phyloP scores from a whole-genome alignment of 306 rosid species.

The Cicer judaicum region DNA sequence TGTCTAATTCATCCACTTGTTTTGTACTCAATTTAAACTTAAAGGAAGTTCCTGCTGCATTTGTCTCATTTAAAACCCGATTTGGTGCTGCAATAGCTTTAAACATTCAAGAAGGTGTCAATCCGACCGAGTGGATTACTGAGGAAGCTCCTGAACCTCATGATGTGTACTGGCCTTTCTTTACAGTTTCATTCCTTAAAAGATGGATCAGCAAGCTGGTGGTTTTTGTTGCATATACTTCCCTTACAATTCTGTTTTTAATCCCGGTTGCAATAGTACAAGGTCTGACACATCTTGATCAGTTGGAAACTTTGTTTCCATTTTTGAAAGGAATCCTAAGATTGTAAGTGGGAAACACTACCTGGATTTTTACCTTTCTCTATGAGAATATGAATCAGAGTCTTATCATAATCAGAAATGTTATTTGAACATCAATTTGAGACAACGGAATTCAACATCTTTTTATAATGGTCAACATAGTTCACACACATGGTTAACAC shows the following conservation, averaged over 20 bases:
- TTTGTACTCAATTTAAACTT: slow-evolving; percentile 33
- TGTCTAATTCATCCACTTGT: slow-evolving; percentile 29
- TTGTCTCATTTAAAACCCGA: slow-evolving; percentile 88
- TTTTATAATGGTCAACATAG: too few species aligned
- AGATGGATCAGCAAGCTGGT: slow-evolving; percentile 72
- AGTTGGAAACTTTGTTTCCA: slow-evolving; percentile 72
- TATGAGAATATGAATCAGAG: background rate
- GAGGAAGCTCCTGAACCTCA: slow-evolving; percentile 86
- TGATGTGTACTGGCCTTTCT: slow-evolving; percentile 88
- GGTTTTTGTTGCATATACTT: slow-evolving; percentile 57
- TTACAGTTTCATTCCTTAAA: slow-evolving; percentile 64
- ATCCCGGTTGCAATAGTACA: slow-evolving; percentile 83
- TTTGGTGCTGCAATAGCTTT: slow-evolving; percentile 75
- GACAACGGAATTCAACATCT: too few species aligned
- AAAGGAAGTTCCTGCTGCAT: slow-evolving; percentile 83
- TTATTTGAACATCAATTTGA: too few species aligned
- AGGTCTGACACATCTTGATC: slow-evolving; percentile 75
- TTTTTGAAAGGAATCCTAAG: slow-evolving; percentile 63
- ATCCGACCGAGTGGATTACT: slow-evolving; percentile 83
- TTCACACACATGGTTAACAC: too few species aligned
- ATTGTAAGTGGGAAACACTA: slow-evolving; percentile 60
- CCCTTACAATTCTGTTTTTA: slow-evolving; percentile 68
- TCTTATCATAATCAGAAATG: background rate
- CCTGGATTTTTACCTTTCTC: slow-evolving; percentile 32
- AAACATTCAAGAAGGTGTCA: slow-evolving; percentile 72